Conservation (phyloP, 1,284 basidiomycete species). For the Ustilago shanxiensis region DNA sequence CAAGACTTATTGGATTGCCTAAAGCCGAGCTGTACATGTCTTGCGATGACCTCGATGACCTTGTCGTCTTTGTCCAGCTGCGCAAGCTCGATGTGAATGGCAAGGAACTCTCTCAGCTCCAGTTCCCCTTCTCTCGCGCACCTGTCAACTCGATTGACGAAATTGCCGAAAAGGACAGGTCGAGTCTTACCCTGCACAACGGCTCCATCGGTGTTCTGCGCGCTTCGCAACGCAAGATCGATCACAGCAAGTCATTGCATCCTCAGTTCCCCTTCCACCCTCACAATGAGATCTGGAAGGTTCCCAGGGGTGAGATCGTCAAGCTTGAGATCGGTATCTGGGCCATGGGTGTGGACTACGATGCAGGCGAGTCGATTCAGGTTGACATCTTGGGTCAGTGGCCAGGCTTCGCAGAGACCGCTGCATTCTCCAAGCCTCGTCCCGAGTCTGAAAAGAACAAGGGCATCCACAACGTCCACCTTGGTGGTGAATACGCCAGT, state of each 20-base stretch:
- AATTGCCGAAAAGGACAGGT: conserved; percentile 24
- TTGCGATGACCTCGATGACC: conserved; percentile 56
- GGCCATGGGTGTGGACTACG: conserved; percentile 59
- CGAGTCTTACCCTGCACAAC: conserved; percentile 25
- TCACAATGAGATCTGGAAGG: conserved; percentile 48
- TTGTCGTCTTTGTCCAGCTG: conserved; percentile 57
- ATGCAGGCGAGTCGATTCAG: conserved; percentile 55
- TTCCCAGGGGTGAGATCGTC: conserved; percentile 53
- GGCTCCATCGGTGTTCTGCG: conserved; percentile 60
- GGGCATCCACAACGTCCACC: conserved; percentile 13
- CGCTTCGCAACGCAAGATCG: conserved; percentile 56
- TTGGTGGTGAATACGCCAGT: conserved; percentile 14
- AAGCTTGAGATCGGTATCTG: conserved; percentile 62
- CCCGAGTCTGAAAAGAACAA: conserved; percentile 21
- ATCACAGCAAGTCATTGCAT: conserved; percentile 24
- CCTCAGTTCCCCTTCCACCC: conserved; percentile 36
- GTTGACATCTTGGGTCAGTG: conserved; percentile 50
- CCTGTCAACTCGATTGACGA: conserved; percentile 41
- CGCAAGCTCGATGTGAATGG: conserved; percentile 57
- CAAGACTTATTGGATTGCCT: conserved; percentile 53
- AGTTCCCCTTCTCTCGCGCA: conserved; percentile 47
- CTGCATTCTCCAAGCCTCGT: conserved; percentile 14
- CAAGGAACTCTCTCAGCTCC: conserved; percentile 45
- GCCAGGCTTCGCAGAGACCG: conserved; percentile 41
- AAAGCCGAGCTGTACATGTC: conserved; percentile 57